A percentile compares a stretch with the other conserved stretches of the same genome.
These are phyloP conservation scores for Trichoderma koningiopsis DNA, from an alignment of 2,329 filamentous ascomycete genomes.

Conservation along the genomic window DNA sequence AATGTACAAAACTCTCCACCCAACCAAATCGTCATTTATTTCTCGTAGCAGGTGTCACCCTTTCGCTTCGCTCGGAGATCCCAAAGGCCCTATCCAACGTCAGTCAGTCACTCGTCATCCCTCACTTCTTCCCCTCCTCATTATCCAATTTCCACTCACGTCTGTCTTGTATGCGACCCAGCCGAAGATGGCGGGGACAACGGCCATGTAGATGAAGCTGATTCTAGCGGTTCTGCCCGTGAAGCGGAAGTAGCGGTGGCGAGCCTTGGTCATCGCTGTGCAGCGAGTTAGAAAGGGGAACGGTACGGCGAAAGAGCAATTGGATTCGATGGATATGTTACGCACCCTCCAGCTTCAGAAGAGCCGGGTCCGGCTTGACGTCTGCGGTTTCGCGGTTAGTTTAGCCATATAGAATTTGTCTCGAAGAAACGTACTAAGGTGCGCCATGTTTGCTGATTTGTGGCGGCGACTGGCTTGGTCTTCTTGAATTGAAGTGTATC, in stretches of 20 bases:
- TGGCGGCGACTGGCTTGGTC: slow-evolving; percentile 30
- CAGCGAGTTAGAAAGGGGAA: slow-evolving; percentile 31
- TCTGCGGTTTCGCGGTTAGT: slow-evolving; percentile 39
- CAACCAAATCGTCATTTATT: slow-evolving; percentile 49
- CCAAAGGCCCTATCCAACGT: slow-evolving; percentile 71
- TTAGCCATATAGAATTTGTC: background rate
- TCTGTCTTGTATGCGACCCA: slow-evolving; percentile 79
- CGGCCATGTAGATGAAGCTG: slow-evolving; percentile 73
- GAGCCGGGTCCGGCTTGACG: slow-evolving; percentile 47
- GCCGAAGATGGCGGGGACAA: slow-evolving; percentile 71
- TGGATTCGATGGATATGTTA: slow-evolving; percentile 30
- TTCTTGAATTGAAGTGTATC: slow-evolving; percentile 25
- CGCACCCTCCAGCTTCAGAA: slow-evolving; percentile 45
- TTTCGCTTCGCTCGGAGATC: slow-evolving; percentile 84
- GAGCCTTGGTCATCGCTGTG: slow-evolving; percentile 78
- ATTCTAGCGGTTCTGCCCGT: slow-evolving; percentile 79
- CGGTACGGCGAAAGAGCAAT: slow-evolving; percentile 5
- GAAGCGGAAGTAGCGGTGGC: slow-evolving; percentile 96
- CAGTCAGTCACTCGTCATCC: slow-evolving; percentile 30
- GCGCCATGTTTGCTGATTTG: slow-evolving; percentile 42
- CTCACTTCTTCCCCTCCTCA: background rate
- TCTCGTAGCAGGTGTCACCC: slow-evolving; percentile 83
- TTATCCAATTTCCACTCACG: slow-evolving; percentile 61
- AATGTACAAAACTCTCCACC: slow-evolving; percentile 45
- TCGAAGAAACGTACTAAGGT: slow-evolving; percentile 39